These are phyloP conservation scores for Sporothrix curviconia DNA, from an alignment of 2,329 filamentous ascomycete genomes.

Conservation along the genomic window DNA sequence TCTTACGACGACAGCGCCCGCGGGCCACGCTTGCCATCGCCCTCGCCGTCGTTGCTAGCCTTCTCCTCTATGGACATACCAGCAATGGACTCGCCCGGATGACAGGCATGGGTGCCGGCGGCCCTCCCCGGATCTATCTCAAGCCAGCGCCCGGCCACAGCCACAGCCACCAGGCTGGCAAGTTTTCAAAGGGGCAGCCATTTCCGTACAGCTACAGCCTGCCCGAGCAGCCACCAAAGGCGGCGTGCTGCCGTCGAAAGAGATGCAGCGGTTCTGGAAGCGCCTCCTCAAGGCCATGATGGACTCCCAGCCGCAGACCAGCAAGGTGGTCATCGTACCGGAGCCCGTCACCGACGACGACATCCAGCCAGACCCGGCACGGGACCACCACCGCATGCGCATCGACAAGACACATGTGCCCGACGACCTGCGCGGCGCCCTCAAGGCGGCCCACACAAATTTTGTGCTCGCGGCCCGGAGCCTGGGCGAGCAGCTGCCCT, in stretches of 20 bases:
- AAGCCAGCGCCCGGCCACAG: no score
- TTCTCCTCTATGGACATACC: neutral
- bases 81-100: neutral
- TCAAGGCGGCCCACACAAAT: constrained; percentile 3
- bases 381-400: constrained; percentile 4
- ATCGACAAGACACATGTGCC: constrained; percentile 9
- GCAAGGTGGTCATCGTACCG: constrained; percentile 3
- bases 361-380: constrained; percentile 3
- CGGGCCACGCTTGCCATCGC: neutral
- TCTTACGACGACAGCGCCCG: neutral
- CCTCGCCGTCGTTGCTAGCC: neutral
- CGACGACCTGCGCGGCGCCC: constrained; percentile 7
- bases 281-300: constrained; percentile 15
- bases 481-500: constrained; percentile 11
- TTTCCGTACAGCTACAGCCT: neutral
- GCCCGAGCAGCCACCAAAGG: neutral
- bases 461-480: neutral
- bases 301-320: constrained; percentile 6
- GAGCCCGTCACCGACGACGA: constrained; percentile 11
- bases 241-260: constrained; percentile 14
- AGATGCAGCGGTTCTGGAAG: constrained; percentile 19
- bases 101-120: no score
- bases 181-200: neutral
- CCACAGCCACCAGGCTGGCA: no score
- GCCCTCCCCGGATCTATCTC: no score